Percentiles rank a stretch among this genome's conserved stretches.
These are phyloP conservation scores for Maudiozyma turicensis DNA, from an alignment of 805 yeast genomes.

Conservation along the genomic window DNA sequence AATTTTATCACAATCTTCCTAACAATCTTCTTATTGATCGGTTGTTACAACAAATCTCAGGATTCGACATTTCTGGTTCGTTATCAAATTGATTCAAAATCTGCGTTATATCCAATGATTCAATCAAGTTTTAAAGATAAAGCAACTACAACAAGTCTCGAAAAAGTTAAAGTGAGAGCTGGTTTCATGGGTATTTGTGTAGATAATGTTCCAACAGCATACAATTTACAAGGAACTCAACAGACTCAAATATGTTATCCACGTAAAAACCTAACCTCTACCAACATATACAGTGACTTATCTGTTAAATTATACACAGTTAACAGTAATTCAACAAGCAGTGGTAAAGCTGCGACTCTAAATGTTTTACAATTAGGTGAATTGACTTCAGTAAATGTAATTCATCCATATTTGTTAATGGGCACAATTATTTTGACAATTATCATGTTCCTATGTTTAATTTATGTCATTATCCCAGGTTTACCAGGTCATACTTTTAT, in stretches of 20 bases:
- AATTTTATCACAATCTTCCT: conserved; percentile 42
- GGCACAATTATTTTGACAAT: conserved; percentile 38
- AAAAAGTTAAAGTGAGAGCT: conserved; percentile 37
- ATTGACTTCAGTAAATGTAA: conserved; percentile 35
- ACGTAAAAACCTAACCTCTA: conserved; percentile 16
- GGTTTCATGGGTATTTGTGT: conserved; percentile 54
- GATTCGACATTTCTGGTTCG: conserved; percentile 42
- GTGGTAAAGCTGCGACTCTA: conserved; percentile 12
- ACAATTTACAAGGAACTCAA: conserved; percentile 7
- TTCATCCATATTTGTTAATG: conserved; percentile 48
- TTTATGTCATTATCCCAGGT: conserved; percentile 40
- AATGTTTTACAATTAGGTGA: conserved; percentile 41
- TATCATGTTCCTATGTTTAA: conserved; percentile 31
- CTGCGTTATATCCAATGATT: conserved; percentile 35
- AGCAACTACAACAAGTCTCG: conserved; percentile 27
- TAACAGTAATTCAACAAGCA: conserved; percentile 14
- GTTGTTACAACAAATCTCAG: conserved; percentile 41
- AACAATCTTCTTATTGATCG: conserved; percentile 45
- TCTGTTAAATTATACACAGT: conserved; percentile 21
- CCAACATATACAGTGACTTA: conserved; percentile 19
- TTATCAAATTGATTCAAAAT: conserved; percentile 38
- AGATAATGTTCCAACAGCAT: conserved; percentile 24
- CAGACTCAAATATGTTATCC: conserved; percentile 20
- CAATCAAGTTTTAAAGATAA: conserved; percentile 29
- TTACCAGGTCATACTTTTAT: conserved; percentile 34